Conservation (phyloP, 208 protist species). For the Phytomonas sp. region DNA sequence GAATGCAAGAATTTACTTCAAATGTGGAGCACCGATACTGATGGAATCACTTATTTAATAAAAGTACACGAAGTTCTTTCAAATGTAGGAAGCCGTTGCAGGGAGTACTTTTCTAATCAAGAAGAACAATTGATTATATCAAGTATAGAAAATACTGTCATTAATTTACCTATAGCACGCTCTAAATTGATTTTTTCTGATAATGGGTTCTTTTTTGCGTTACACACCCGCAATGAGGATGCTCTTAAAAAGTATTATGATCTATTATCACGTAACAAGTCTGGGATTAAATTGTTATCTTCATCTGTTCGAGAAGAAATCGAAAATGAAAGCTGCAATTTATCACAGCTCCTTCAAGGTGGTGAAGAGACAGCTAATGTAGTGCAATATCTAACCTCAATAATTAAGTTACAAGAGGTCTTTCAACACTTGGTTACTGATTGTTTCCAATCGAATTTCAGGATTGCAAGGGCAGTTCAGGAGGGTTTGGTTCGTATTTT, state of each 20-base stretch:
- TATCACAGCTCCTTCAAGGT: conserved; percentile 2
- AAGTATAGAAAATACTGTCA: not conserved
- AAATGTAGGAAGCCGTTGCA: not conserved
- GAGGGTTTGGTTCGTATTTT: conserved; percentile 65
- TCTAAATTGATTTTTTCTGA: conserved; percentile 1
- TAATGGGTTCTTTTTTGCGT: conserved; percentile 1
- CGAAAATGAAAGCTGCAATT: not conserved
- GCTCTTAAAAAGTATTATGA: not conserved
- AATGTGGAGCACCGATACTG: not conserved
- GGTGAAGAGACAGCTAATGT: not conserved
- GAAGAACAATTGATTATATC: not conserved
- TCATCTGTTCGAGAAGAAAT: not conserved
- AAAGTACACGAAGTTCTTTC: not conserved
- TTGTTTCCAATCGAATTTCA: conserved; percentile 58
- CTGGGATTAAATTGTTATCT: not conserved
- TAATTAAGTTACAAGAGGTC: conserved; percentile 74
- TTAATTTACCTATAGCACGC: not conserved
- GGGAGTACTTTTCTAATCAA: not conserved
- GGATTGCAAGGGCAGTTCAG: conserved; percentile 53
- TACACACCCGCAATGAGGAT: not conserved
- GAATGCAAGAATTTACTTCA: not conserved
- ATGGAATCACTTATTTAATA: not conserved
- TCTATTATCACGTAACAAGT: not conserved
- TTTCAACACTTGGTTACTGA: conserved; percentile 39
- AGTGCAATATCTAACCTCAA: conserved; percentile 21